Conservation (phyloP, 2,329 filamentous ascomycete species). For the Lomentospora prolificans region DNA sequence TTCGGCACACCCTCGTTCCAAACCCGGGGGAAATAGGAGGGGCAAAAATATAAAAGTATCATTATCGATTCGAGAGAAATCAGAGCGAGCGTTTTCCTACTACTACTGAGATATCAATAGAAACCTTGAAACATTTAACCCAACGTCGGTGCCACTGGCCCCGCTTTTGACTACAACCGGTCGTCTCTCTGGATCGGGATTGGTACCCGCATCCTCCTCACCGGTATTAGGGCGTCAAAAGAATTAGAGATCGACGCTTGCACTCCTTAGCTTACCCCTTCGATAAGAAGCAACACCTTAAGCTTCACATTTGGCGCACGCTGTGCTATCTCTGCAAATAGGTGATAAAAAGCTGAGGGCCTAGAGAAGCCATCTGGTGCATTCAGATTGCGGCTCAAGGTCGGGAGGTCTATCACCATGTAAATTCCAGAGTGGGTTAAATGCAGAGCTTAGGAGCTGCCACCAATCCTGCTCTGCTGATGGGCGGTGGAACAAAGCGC, state of each 20-base stretch:
- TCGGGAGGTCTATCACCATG: background rate
- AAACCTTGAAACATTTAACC: too few relatives aligned
- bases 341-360: background rate
- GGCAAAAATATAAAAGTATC: too few relatives aligned
- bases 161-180: too few relatives aligned
- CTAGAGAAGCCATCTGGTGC: background rate
- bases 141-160: too few relatives aligned
- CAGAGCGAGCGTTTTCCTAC: too few relatives aligned
- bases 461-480: background rate
- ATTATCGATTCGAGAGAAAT: too few relatives aligned
- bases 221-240: too few relatives aligned
- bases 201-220: too few relatives aligned
- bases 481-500: background rate
- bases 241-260: background rate
- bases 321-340: background rate
- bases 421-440: background rate
- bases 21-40: too few relatives aligned
- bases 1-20: too few relatives aligned
- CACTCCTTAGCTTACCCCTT: background rate
- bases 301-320: background rate
- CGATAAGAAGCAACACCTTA: background rate
- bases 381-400: background rate
- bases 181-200: too few relatives aligned
- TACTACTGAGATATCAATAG: too few relatives aligned
- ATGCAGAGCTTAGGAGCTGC: background rate